A percentile compares a stretch with the other conserved stretches of the same genome.
phyloP scores from a whole-genome alignment of 768 basidiomycete genomes.

The Rhizopogon roseolus region DNA sequence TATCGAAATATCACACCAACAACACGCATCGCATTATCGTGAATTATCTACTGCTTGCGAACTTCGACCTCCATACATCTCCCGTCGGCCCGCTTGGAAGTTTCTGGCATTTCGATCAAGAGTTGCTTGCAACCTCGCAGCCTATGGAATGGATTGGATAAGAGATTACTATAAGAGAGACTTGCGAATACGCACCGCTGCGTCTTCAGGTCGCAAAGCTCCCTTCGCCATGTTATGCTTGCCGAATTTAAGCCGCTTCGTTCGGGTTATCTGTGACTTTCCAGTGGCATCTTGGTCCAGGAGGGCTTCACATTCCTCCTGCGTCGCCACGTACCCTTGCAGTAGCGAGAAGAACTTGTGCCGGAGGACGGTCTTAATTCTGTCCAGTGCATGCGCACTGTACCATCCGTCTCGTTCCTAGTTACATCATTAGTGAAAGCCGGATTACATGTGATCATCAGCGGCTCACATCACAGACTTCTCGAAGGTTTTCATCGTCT shows the following conservation, averaged over 20 bases:
- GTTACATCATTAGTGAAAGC: neutral
- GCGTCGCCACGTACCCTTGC: conserved; percentile 65
- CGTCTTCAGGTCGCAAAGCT: conserved; percentile 76
- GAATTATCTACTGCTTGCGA: conserved; percentile 16
- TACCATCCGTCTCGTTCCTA: conserved; percentile 92
- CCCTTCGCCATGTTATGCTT: conserved; percentile 92
- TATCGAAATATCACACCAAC: conserved; percentile 6
- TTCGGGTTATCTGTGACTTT: conserved; percentile 34
- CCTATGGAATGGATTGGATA: conserved; percentile 34
- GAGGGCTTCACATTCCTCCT: conserved; percentile 68
- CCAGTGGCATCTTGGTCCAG: conserved; percentile 34
- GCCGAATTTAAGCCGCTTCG: conserved; percentile 54
- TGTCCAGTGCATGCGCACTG: conserved; percentile 65
- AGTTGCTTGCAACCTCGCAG: conserved; percentile 61
- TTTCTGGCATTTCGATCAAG: conserved; percentile 42
- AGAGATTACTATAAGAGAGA: neutral
- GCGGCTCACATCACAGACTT: conserved; percentile 66
- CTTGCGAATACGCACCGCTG: conserved; percentile 49
- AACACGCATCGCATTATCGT: conserved; percentile 7
- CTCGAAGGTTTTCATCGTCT: conserved; percentile 61
- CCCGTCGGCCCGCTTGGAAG: conserved; percentile 22
- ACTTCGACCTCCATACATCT: conserved; percentile 13
- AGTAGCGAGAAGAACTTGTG: conserved; percentile 82
- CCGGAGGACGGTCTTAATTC: conserved; percentile 79
- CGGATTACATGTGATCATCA: no score